Percentiles rank a stretch among this genome's conserved stretches.
Conservation (phyloP, 495 filamentous ascomycete species). For the Podospora bellae-mahoneyi region DNA sequence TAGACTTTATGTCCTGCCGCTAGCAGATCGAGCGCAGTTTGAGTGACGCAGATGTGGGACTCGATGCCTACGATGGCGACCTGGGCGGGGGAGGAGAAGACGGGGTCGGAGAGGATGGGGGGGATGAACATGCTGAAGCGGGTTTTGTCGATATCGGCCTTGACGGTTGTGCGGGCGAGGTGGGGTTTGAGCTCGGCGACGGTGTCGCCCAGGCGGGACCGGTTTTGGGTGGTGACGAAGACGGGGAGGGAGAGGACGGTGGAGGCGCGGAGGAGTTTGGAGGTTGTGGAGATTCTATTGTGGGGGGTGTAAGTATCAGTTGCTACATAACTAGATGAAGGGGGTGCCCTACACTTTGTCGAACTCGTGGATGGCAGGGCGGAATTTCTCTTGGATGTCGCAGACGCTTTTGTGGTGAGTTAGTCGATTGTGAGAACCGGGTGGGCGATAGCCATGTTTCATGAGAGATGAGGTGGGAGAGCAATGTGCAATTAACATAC, state of each 20-base stretch:
- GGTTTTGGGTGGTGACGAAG: slow-evolving; percentile 80
- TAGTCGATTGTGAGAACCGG: no score
- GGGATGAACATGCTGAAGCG: slow-evolving; percentile 77
- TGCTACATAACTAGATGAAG: background rate
- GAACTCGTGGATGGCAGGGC: slow-evolving; percentile 75
- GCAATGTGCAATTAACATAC: slow-evolving; percentile 38
- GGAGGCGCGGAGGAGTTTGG: slow-evolving; percentile 53
- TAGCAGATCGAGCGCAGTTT: slow-evolving; percentile 82
- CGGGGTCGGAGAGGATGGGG: slow-evolving; percentile 24
- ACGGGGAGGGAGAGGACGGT: slow-evolving; percentile 70
- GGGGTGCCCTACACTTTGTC: slow-evolving; percentile 60
- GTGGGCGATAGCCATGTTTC: no score
- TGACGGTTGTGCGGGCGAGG: slow-evolving; percentile 35
- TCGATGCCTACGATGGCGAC: slow-evolving; percentile 83
- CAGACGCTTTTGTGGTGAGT: slow-evolving; percentile 62
- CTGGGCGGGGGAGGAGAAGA: slow-evolving; percentile 22
- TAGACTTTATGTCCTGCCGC: slow-evolving; percentile 75
- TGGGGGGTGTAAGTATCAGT: slow-evolving; percentile 5
- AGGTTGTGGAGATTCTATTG: slow-evolving; percentile 49
- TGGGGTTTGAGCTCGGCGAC: slow-evolving; percentile 60
- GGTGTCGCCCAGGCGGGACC: slow-evolving; percentile 69
- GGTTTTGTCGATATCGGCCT: slow-evolving; percentile 74
- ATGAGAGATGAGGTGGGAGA: background rate
- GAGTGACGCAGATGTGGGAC: slow-evolving; percentile 89
- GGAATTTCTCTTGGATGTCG: slow-evolving; percentile 94